A percentile compares a stretch with the other conserved stretches of the same genome.
Conservation (phyloP, 306 rosid genomes). For the Inga leiocalycina region DNA sequence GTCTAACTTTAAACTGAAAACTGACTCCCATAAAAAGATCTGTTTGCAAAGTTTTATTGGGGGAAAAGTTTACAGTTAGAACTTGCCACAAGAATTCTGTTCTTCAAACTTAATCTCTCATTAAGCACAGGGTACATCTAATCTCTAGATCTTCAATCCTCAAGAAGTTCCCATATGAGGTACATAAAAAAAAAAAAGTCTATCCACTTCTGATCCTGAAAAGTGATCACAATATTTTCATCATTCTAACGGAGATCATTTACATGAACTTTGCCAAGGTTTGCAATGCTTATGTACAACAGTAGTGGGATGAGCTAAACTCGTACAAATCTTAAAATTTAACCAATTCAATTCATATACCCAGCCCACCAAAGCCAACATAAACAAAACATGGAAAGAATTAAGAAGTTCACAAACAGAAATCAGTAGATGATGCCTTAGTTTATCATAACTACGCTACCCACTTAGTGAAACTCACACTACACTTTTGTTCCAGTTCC, state of each 20-base stretch:
- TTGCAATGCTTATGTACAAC: not conserved
- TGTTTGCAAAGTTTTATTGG: not conserved
- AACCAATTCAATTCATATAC: not conserved
- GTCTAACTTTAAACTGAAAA: not conserved
- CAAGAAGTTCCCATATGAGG: not conserved
- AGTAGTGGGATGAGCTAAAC: not conserved
- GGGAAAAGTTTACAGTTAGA: not conserved
- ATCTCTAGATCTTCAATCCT: not conserved
- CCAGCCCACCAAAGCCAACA: not conserved
- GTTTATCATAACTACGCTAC: not conserved
- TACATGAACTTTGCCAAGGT: not conserved
- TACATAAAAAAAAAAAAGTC: not conserved
- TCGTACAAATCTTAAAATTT: not conserved
- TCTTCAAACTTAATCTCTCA: not conserved
- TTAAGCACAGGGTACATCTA: not conserved
- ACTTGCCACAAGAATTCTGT: not conserved
- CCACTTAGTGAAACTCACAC: not conserved
- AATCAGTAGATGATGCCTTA: not conserved
- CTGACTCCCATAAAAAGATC: conserved; percentile 9
- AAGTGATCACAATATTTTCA: not conserved
- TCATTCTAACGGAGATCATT: conserved; percentile 7
- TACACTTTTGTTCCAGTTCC: not conserved
- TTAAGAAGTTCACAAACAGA: conserved; percentile 1
- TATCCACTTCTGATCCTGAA: not conserved
- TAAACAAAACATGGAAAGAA: not conserved